These are phyloP conservation scores for Pyronema omphalodes DNA, from an alignment of 495 filamentous ascomycete species.

Conservation along the genomic window DNA sequence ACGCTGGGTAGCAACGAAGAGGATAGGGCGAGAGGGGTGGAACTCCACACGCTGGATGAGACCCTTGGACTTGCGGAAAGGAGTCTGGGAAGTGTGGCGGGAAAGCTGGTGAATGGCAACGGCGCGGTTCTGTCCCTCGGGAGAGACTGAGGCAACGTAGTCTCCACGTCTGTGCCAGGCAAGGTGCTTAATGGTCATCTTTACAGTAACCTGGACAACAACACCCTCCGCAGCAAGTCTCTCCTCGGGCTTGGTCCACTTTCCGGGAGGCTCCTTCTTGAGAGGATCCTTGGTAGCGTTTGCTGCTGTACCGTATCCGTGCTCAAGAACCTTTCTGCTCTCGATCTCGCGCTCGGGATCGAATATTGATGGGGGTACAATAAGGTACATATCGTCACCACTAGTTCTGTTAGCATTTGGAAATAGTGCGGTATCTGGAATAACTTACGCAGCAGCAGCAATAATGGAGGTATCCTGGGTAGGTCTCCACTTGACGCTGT, in stretches of 20 bases:
- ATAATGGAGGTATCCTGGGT: constrained; percentile 62
- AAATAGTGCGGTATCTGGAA: not conserved
- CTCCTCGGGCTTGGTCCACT: constrained; percentile 66
- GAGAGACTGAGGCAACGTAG: constrained; percentile 84
- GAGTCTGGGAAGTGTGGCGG: constrained; percentile 83
- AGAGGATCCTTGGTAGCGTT: constrained; percentile 37
- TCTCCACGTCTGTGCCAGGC: constrained; percentile 88
- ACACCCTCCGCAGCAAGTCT: constrained; percentile 51
- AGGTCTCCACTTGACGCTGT: constrained; percentile 79
- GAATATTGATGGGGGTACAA: constrained; percentile 47
- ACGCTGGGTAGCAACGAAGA: constrained; percentile 90
- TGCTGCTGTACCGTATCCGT: constrained; percentile 77
- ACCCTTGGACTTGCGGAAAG: constrained; percentile 73
- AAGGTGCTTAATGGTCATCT: constrained; percentile 71
- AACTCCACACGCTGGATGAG: constrained; percentile 79
- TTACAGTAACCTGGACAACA: constrained; percentile 57
- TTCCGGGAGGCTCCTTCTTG: constrained; percentile 56
- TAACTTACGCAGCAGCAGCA: constrained; percentile 43
- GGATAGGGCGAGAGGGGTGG: constrained; percentile 78
- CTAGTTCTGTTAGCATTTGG: constrained; percentile 4
- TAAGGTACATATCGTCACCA: constrained; percentile 68
- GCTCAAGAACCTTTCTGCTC: constrained; percentile 59
- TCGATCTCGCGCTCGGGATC: constrained; percentile 53
- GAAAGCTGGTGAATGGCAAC: constrained; percentile 89
- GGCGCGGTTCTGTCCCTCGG: constrained; percentile 52